phyloP scores from a whole-genome alignment of 768 basidiomycete genomes.

The Chalciporus sphaerocephalus region DNA sequence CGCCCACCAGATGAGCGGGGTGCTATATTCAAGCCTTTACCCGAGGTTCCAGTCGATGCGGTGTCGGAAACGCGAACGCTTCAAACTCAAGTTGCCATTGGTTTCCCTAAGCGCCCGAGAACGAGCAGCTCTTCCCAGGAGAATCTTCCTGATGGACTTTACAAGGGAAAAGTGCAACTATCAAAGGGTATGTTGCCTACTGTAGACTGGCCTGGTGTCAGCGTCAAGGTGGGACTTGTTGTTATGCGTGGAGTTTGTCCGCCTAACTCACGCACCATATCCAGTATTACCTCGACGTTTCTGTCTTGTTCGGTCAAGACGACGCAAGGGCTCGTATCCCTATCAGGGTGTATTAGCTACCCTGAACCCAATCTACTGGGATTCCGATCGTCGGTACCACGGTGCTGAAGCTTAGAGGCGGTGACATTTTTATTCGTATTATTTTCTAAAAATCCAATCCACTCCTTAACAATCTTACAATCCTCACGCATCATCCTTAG shows the following conservation, averaged over 20 bases:
- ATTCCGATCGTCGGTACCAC: neutral
- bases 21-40: conserved; percentile 22
- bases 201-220: conserved; percentile 63
- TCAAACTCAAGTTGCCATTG: conserved; percentile 48
- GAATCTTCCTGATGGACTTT: conserved; percentile 63
- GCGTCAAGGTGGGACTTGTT: conserved; percentile 51
- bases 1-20: conserved; percentile 8
- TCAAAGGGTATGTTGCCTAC: conserved; percentile 58
- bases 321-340: conserved; percentile 59
- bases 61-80: conserved; percentile 24
- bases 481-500: neutral
- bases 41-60: conserved; percentile 19
- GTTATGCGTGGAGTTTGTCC: conserved; percentile 6
- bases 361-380: neutral
- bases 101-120: conserved; percentile 66
- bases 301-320: conserved; percentile 62
- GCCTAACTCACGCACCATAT: conserved; percentile 4
- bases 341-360: conserved; percentile 46
- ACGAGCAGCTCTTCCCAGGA: conserved; percentile 43
- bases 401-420: neutral
- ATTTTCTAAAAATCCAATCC: neutral
- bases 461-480: conserved; percentile 4
- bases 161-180: conserved; percentile 54
- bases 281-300: conserved; percentile 72
- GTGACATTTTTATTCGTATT: conserved; percentile 1